phyloP scores from a whole-genome alignment of 1,284 basidiomycete species.

The Apiotrichum domesticum region DNA sequence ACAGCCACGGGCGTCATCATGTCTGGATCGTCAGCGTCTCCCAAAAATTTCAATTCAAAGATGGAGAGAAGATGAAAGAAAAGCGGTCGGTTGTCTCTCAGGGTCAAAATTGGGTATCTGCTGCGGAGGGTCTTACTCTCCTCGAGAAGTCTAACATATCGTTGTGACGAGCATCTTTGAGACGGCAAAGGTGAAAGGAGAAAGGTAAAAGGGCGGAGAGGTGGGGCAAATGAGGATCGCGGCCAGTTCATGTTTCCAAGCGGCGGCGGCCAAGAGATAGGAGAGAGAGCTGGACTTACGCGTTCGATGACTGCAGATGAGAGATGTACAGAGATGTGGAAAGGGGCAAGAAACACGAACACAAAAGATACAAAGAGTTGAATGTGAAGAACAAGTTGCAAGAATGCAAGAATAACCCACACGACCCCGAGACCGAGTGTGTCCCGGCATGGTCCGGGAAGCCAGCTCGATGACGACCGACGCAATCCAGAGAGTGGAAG shows the following conservation, averaged over 20 bases:
- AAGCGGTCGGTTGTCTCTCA: slow-evolving; percentile 16
- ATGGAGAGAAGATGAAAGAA: neutral
- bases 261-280: too few species aligned
- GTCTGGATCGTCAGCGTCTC: neutral
- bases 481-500: neutral
- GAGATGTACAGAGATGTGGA: too few species aligned
- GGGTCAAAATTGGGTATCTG: slow-evolving; percentile 26
- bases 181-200: neutral
- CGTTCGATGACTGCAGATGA: too few species aligned
- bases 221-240: neutral
- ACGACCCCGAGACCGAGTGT: too few species aligned
- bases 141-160: slow-evolving; percentile 43
- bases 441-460: neutral
- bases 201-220: neutral
- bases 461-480: neutral
- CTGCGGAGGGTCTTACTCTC: slow-evolving; percentile 25
- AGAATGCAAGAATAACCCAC: too few species aligned
- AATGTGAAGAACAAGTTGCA: too few species aligned
- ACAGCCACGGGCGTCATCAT: slow-evolving; percentile 32
- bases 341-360: too few species aligned
- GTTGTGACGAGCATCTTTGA: slow-evolving; percentile 24
- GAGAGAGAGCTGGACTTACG: neutral
- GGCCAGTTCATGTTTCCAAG: too few species aligned
- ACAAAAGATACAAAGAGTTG: too few species aligned
- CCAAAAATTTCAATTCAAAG: neutral